phyloP scores from a whole-genome alignment of 2,329 filamentous ascomycete genomes.

The Diaporthe capsici region DNA sequence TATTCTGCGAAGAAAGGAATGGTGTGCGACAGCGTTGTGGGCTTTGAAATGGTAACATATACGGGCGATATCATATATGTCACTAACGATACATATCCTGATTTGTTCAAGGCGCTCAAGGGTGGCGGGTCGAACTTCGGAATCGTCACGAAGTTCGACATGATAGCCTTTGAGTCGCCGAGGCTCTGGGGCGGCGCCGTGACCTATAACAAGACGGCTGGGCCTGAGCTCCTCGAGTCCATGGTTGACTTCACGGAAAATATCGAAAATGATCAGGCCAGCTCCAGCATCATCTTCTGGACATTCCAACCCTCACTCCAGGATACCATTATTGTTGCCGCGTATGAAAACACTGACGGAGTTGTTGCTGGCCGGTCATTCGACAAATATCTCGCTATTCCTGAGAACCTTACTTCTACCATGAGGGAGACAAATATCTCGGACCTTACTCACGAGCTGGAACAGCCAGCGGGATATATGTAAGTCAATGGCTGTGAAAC shows the following conservation, averaged over 20 bases:
- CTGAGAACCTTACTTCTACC: background rate
- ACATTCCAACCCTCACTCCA: background rate
- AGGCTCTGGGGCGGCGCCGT: constrained; percentile 10
- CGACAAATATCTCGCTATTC: background rate
- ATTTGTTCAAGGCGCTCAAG: constrained; percentile 22
- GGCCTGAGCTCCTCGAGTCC: background rate
- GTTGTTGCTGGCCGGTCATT: constrained; percentile 3
- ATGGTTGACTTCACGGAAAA: background rate
- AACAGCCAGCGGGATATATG: constrained; percentile 1
- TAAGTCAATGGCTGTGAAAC: background rate
- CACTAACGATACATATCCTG: background rate
- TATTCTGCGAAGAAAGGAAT: constrained; percentile 7
- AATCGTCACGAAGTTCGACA: constrained; percentile 17
- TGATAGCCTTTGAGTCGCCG: background rate
- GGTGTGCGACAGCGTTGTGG: background rate
- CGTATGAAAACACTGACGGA: constrained; percentile 6
- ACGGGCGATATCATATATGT: background rate
- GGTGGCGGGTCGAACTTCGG: constrained; percentile 24
- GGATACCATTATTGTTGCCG: background rate
- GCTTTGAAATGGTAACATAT: background rate
- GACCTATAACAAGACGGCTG: background rate
- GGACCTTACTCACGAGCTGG: background rate
- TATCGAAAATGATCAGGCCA: background rate
- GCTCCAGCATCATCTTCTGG: constrained; percentile 19
- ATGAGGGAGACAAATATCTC: constrained; percentile 16